Percentiles rank a stretch among this genome's conserved stretches.
These are phyloP conservation scores for Nitzschia putrida DNA, from an alignment of 108 stramenopile genomes.

Conservation along the genomic window DNA sequence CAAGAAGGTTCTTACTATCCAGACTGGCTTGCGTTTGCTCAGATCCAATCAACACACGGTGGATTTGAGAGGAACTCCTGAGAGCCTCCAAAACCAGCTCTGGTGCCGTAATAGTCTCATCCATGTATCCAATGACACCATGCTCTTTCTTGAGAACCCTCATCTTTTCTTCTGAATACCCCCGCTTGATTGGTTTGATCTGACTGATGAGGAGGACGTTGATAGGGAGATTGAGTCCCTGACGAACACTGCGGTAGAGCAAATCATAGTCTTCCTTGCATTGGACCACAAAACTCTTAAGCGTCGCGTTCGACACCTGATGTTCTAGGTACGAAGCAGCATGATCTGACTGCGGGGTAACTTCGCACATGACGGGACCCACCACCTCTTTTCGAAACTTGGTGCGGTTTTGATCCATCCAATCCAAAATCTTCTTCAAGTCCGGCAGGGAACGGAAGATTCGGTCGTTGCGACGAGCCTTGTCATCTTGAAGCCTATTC, in stretches of 20 bases:
- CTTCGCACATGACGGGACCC: constrained; percentile 77
- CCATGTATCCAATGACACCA: constrained; percentile 78
- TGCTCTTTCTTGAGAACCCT: constrained; percentile 57
- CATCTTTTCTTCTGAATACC: constrained; percentile 69
- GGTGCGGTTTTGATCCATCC: constrained; percentile 62
- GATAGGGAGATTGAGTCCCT: constrained; percentile 61
- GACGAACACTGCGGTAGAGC: constrained; percentile 62
- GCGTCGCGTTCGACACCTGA: constrained; percentile 55
- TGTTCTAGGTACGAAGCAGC: constrained; percentile 72
- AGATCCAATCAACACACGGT: constrained; percentile 75
- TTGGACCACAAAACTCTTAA: constrained; percentile 76
- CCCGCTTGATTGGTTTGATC: constrained; percentile 32
- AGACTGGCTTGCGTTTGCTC: constrained; percentile 64
- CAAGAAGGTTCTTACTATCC: constrained; percentile 48
- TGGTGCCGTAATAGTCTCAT: constrained; percentile 73
- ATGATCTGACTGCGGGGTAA: constrained; percentile 52
- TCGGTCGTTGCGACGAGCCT: constrained; percentile 42
- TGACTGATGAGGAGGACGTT: constrained; percentile 50
- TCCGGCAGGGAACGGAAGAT: constrained; percentile 44
- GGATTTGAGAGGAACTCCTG: constrained; percentile 49
- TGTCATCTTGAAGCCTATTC: constrained; percentile 60
- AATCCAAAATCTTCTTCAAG: constrained; percentile 51
- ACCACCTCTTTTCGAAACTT: constrained; percentile 72
- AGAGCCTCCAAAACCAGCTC: constrained; percentile 74
- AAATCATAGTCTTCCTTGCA: constrained; percentile 75